Base-by-base conservation (phyloP, 306 rosid genomes). In the Abrus pulchellus region DNA sequence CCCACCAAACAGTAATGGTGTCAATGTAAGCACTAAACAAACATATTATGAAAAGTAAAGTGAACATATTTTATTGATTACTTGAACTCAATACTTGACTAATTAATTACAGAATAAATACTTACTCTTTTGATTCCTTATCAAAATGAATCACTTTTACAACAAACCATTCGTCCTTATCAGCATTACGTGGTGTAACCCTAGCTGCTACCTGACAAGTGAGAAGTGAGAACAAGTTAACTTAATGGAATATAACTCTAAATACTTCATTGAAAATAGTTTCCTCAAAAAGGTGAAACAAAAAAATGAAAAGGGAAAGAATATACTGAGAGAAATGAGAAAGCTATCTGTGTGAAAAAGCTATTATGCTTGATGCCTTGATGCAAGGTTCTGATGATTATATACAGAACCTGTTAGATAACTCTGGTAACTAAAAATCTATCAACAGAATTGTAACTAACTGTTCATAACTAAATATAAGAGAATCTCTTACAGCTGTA, bases 61-160 rank as follows among this genome's bases (percentile, higher is more conserved):
- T 20, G 32, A 43, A 61, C 6, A 73, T 11, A 59, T 32, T 73
- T 38, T 65, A n/a, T 56, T 41, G 13, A 56, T 49, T 53, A 45
- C 33, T 59, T 74, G 62, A 78, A 63, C 59, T 40, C 11, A 53
- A 77, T 28, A 10, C 34, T 38, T 72, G 13, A 73, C 38, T 28
- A 10, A 7, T 28, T 30, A 77, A 20, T 8, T 59, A 72, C 30
- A 52, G 48, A 63, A 80, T 61, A 69, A 20, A 79, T 75, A 86
- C 99, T 88, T 89, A 96, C 99, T 89, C 93, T 80, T 85, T 96
- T 79, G 92, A 87, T 75, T 96, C 99, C 88, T 93, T 96, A 48
- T 96, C 98, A 80, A 96, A 96, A 86, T 92, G 97, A 62, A 90
- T 88, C 86, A 96, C 98, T 90, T 96, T 96, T 4, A 96, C 98